Conservation (phyloP, 768 basidiomycete species). For the Saitozyma sp. region DNA sequence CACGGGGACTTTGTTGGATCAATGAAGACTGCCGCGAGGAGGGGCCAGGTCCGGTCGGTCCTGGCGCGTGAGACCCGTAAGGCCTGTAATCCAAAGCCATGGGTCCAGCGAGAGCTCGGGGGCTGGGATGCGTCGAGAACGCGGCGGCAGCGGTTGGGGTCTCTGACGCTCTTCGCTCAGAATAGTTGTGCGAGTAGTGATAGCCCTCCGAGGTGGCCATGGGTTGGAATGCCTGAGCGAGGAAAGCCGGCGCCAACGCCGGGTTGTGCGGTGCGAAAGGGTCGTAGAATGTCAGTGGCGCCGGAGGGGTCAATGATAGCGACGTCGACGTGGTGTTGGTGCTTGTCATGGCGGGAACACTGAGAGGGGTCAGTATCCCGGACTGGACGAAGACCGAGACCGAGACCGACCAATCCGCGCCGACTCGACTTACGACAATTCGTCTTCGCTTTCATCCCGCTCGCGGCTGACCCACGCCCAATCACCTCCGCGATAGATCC, state of each 20-base stretch:
- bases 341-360: conserved; percentile 3
- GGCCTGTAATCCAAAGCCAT: too few species aligned
- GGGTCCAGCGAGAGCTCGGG: too few species aligned
- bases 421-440: conserved; percentile 10
- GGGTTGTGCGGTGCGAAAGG: conserved; percentile 22
- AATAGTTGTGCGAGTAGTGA: conserved; percentile 24
- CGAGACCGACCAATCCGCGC: not conserved
- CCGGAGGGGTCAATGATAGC: not conserved
- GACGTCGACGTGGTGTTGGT: conserved; percentile 15
- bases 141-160: conserved; percentile 8
- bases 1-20: conserved; percentile 2
- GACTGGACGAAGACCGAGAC: not conserved
- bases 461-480: conserved; percentile 45
- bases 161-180: conserved; percentile 27
- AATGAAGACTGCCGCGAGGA: not conserved
- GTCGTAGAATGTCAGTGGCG: conserved; percentile 14
- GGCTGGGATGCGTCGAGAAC: not conserved
- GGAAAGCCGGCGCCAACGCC: conserved; percentile 1
- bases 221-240: conserved; percentile 16
- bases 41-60: conserved; percentile 9
- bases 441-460: conserved; percentile 17
- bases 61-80: not conserved
- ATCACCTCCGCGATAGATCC: conserved; percentile 39
- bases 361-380: conserved; percentile 1
- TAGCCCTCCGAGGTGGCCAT: conserved; percentile 29